phyloP scores from a whole-genome alignment of 2,329 filamentous ascomycete species.

The Ceratocystis eucalypticola region DNA sequence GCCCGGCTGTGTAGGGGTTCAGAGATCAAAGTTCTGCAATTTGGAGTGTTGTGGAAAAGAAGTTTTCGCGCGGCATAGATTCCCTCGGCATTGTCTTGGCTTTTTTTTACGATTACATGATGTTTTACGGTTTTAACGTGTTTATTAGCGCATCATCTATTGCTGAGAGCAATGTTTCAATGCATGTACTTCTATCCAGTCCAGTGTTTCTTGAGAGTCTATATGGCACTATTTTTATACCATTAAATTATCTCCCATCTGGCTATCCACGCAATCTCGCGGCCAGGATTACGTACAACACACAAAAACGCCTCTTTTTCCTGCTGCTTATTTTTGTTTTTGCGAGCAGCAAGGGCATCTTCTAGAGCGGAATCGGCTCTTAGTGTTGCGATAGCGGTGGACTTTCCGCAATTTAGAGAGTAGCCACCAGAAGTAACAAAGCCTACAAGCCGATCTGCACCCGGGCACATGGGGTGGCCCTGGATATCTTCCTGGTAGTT shows the following conservation, averaged over 20 bases:
- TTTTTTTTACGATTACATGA: neutral
- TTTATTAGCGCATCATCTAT: neutral
- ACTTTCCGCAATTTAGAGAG: slow-evolving; percentile 61
- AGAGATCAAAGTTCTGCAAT: neutral
- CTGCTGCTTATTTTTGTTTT: slow-evolving; percentile 23
- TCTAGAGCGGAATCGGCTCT: slow-evolving; percentile 10
- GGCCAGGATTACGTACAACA: slow-evolving; percentile 69
- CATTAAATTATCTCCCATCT: slow-evolving; percentile 54
- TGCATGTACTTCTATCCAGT: neutral
- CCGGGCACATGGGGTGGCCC: slow-evolving; percentile 54
- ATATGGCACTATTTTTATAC: neutral
- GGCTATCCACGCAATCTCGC: slow-evolving; percentile 64
- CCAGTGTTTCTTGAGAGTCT: neutral
- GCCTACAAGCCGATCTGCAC: slow-evolving; percentile 63
- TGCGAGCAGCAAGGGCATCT: slow-evolving; percentile 8
- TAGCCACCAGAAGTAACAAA: slow-evolving; percentile 83
- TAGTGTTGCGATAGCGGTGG: slow-evolving; percentile 62
- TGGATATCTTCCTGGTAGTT: slow-evolving; percentile 30
- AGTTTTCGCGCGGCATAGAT: neutral
- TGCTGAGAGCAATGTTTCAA: neutral
- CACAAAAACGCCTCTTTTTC: slow-evolving; percentile 45
- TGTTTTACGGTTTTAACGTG: slow-evolving; percentile 4
- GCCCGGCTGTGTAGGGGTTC: neutral
- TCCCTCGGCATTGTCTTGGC: slow-evolving; percentile 4
- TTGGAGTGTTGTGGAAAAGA: neutral